Conservation (phyloP, 306 rosid genomes). For the Bauhinia variegata region DNA sequence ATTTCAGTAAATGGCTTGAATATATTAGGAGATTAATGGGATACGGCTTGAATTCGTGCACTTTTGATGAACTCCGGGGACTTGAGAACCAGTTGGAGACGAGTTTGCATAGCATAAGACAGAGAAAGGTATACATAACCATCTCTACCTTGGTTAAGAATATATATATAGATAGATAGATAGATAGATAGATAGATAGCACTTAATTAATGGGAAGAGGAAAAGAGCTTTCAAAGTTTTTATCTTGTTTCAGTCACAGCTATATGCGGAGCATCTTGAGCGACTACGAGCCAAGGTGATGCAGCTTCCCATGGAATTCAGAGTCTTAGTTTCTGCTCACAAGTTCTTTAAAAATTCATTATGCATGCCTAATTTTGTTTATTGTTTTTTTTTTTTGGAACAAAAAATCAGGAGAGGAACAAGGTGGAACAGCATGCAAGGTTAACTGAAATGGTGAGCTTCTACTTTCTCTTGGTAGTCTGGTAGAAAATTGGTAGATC, state of each 20-base stretch:
- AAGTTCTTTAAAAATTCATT: background rate
- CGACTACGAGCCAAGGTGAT: constrained; percentile 53
- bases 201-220: background rate
- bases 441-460: constrained; percentile 49
- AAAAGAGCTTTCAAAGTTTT: constrained; percentile 6
- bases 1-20: constrained; percentile 8
- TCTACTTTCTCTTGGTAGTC: background rate
- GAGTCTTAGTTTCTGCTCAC: background rate
- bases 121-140: constrained; percentile 56
- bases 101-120: constrained; percentile 50
- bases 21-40: constrained; percentile 66
- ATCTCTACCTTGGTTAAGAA: background rate
- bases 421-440: constrained; percentile 50
- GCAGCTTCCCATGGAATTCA: no score
- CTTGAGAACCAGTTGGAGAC: constrained; percentile 46
- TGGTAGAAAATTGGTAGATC: no score
- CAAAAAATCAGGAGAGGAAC: constrained; percentile 53
- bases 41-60: constrained; percentile 46
- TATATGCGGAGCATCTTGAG: constrained; percentile 40
- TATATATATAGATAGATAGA: background rate
- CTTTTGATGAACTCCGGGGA: constrained; percentile 53
- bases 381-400: no score
- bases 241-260: constrained; percentile 44
- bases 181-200: background rate
- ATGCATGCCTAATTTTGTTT: background rate